Percentiles rank a stretch among this genome's conserved stretches.
Evolutionary conservation across 164 flowering plant genomes (phyloP).

Genomic region (Vitis cinerea): DNA sequence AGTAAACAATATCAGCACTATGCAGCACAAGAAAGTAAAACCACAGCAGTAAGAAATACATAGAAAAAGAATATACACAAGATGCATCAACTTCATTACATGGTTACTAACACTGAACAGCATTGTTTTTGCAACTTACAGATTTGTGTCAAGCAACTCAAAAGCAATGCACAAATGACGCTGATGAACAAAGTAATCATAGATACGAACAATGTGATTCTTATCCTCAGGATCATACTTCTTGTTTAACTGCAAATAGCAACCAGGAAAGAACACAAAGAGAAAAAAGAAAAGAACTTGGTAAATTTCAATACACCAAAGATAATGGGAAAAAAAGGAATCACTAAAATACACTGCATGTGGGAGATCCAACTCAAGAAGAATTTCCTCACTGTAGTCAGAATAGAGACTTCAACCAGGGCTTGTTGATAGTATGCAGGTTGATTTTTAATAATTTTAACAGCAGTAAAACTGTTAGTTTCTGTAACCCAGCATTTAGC

Average conservation of each 20-base stretch:
- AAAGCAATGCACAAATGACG: conserved; percentile 93
- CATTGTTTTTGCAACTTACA: conserved; percentile 54
- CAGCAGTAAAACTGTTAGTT: conserved; percentile 75
- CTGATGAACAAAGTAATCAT: conserved; percentile 82
- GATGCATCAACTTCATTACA: not conserved
- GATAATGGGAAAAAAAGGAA: too few species aligned
- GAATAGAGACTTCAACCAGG: conserved; percentile 90
- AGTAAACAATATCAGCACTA: conserved; percentile 14
- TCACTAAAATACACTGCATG: not conserved
- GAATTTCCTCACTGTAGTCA: conserved; percentile 55
- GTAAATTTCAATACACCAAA: too few species aligned
- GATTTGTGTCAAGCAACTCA: conserved; percentile 87
- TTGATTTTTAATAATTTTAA: conserved; percentile 92
- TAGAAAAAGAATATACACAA: not conserved
- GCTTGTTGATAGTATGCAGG: conserved; percentile 99
- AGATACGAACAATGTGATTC: conserved; percentile 96
- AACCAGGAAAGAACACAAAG: conserved; percentile 4
- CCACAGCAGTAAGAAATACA: not conserved
- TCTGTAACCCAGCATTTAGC: conserved; percentile 95
- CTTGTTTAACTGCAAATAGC: conserved; percentile 66
- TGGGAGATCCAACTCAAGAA: not conserved
- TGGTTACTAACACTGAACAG: not conserved
- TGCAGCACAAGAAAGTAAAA: conserved; percentile 5
- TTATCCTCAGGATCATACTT: conserved; percentile 95
- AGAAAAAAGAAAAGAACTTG: not conserved